Evolutionary conservation across 1,139 yeast genomes (phyloP), one percentile per base, ranked within the genome.

Genomic region (Hansenula sp.): DNA sequence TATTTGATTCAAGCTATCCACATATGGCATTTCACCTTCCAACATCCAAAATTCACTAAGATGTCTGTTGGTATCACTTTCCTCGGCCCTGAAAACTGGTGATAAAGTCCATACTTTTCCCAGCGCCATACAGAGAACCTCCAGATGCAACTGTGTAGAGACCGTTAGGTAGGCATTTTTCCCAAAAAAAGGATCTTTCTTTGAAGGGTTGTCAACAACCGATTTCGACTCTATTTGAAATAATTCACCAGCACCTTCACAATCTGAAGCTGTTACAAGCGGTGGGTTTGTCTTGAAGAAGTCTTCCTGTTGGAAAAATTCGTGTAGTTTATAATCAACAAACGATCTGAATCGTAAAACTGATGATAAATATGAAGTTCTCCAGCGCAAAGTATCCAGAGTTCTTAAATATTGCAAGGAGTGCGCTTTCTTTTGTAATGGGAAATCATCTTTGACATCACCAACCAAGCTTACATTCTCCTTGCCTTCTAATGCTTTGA

Each of bases 161-260:
- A 94, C 99, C 0, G 98, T 86, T 48, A 94, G 68, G 53, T 77
- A 87, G 0, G 93, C 77, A 2, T 74, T 70, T 45, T 72, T 64
- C 0, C 87, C 91, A 57, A 88, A 88, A 59, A 89, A 90, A 30
- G 55, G 54, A 15, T 63, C 63, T 13, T 56, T 44, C 8, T 51
- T 34, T 5, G 52, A 39, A 27, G 47, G 50, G 39, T 42, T 47
- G 38, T 59, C 55, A 29, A 60, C 47, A 5, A 41, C 48, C 41
- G 59, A 28, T 36, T 53, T 48, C 25, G 77, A 65, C 51, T 72
- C 76, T 11, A 88, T 66, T 36, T 63, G 64, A 51, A 93, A 93
- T 49, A 86, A 79, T 60, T 93, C 98, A 3, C 99, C 98, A 0
- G 96, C 98, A 16, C 99, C 99, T 68, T 94, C 99, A 61, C 99